A percentile compares a stretch with the other conserved stretches of the same genome.
Conservation (phyloP, 352 stramenopile species). For the Phytophthora quininea region DNA sequence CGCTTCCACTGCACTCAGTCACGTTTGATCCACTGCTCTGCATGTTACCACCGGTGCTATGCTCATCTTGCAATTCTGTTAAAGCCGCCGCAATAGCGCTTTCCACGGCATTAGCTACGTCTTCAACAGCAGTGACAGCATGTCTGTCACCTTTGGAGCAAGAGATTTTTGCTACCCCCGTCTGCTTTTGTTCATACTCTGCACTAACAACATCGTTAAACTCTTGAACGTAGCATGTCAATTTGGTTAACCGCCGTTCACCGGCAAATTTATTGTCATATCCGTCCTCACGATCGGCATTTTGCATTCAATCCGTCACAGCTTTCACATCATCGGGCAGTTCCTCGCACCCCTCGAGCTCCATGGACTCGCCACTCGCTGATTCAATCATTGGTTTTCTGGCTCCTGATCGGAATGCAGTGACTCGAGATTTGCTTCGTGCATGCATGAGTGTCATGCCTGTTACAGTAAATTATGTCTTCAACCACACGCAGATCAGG, state of each 20-base stretch:
- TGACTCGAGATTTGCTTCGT: not conserved
- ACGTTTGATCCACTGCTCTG: not conserved
- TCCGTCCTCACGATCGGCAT: not conserved
- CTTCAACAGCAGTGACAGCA: not conserved
- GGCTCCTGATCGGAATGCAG: not conserved
- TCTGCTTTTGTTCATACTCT: not conserved
- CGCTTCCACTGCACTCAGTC: not conserved
- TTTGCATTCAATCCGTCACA: no score
- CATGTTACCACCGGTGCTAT: no score
- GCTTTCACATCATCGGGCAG: not conserved
- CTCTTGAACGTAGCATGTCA: not conserved
- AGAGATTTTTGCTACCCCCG: no score
- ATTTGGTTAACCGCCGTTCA: not conserved
- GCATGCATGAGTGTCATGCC: not conserved
- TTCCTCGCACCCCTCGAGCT: not conserved
- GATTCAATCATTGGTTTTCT: not conserved
- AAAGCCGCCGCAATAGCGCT: not conserved
- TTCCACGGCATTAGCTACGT: not conserved
- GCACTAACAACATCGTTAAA: not conserved
- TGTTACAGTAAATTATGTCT: not conserved
- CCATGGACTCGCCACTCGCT: not conserved
- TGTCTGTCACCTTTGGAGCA: not conserved
- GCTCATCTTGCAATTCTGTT: not conserved
- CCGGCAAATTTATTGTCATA: no score
- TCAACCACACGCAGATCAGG: constrained; percentile 8